These are phyloP conservation scores for Tuber aestivum DNA, from an alignment of 495 filamentous ascomycete genomes.

Conservation along the genomic window DNA sequence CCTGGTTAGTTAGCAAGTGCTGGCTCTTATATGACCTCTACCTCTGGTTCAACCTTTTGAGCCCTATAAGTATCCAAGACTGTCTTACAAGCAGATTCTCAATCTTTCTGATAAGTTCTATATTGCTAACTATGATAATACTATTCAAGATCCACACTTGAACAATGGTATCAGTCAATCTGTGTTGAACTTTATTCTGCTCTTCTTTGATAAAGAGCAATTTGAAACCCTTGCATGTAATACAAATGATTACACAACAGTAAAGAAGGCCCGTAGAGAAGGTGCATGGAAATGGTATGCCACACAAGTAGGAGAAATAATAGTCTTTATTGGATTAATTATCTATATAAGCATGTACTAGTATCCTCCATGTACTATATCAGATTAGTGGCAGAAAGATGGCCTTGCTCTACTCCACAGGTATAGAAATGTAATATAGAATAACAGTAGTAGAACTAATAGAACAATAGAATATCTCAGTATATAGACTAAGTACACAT, in stretches of 20 bases:
- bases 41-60: background rate
- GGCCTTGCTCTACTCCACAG: background rate
- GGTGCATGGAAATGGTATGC: background rate
- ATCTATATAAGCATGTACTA: background rate
- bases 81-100: background rate
- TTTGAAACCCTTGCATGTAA: background rate
- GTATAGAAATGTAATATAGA: background rate
- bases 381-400: background rate
- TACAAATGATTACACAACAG: background rate
- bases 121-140: background rate
- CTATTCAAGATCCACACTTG: background rate
- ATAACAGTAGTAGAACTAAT: background rate
- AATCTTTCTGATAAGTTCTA: background rate
- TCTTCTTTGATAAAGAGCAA: background rate
- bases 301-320: background rate
- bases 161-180: background rate
- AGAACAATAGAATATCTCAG: background rate
- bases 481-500: background rate
- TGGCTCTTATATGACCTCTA: background rate
- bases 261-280: background rate
- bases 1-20: background rate
- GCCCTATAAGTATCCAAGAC: background rate
- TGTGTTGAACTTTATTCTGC: background rate
- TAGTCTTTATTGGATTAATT: background rate
- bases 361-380: background rate